Evolutionary conservation across 768 basidiomycete genomes (phyloP).

Genomic region (Pleurotus cornucopiae): DNA sequence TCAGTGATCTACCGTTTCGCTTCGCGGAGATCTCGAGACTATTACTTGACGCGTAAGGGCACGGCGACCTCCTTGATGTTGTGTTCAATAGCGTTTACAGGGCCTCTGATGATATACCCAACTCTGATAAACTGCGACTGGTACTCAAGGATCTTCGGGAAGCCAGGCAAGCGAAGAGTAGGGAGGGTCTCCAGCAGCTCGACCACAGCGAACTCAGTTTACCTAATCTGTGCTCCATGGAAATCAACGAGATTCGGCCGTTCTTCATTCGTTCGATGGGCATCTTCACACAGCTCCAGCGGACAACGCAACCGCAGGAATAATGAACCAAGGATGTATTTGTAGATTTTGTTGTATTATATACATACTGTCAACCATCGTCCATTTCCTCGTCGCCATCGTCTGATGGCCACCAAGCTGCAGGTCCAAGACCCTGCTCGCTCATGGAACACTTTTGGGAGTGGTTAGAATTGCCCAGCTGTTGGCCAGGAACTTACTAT

Average conservation of each 20-base stretch:
- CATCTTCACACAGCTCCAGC: slow-evolving; percentile 53
- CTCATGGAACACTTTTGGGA: slow-evolving; percentile 68
- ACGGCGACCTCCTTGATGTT: not conserved
- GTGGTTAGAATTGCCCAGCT: not conserved
- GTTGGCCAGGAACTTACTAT: slow-evolving; percentile 35
- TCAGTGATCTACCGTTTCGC: slow-evolving; percentile 80
- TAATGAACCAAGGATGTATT: too few relatives aligned
- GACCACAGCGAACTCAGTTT: slow-evolving; percentile 81
- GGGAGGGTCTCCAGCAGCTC: slow-evolving; percentile 76
- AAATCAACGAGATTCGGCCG: slow-evolving; percentile 91
- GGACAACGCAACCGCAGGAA: not conserved
- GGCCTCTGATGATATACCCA: slow-evolving; percentile 85
- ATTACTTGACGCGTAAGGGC: slow-evolving; percentile 82
- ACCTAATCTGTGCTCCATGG: slow-evolving; percentile 82
- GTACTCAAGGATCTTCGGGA: slow-evolving; percentile 94
- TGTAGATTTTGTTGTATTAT: too few relatives aligned
- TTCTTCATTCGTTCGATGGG: slow-evolving; percentile 85
- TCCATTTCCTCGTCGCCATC: slow-evolving; percentile 37
- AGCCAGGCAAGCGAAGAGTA: slow-evolving; percentile 89
- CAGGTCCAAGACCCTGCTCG: slow-evolving; percentile 77
- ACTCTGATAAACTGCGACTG: slow-evolving; percentile 78
- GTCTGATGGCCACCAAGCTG: slow-evolving; percentile 67
- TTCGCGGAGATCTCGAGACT: slow-evolving; percentile 91
- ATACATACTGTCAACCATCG: slow-evolving; percentile 25
- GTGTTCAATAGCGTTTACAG: slow-evolving; percentile 33